Evolutionary conservation across 495 filamentous ascomycete genomes (phyloP), one percentile per base, ranked within the genome.

Genomic region (Neurospora sp.): DNA sequence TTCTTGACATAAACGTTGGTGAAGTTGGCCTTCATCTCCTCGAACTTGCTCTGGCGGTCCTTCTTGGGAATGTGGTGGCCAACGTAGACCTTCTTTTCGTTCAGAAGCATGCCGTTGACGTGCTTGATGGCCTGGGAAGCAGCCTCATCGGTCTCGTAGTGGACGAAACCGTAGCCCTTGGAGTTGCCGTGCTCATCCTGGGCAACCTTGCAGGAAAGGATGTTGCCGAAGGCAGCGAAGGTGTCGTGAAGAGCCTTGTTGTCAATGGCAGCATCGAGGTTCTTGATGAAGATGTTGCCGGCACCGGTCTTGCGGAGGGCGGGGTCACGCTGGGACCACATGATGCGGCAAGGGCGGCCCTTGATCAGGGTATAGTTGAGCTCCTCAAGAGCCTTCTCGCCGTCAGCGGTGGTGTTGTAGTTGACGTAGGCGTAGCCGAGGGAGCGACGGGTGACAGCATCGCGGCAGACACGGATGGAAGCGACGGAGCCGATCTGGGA

Each of bases 1-100:
- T 98, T 99, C 91, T 99, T 99, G 84, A 99, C 93, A 84, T 98
- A 99, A 81, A 98, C 89, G 83, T 99, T 99, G 85, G 96, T 99
- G 88, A 97, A 99, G 88, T 99, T 98, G 82, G 96, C 96, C 90
- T 98, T 98, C 95, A 99, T 99, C 88, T 99, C 96, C 87, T 99
- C 96, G 81, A 98, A 98, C 87, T 99, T 99, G 93, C 94, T 97
- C 87, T 98, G 94, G 77, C 96, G 96, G 78, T 99, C 96, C 89
- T 99, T 99, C 92, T 98, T 97, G 77, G 96, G 96, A 82, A 99
- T 97, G 86, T 99, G 96, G 84, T 98, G 94, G 72, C 96, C 96
- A 76, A 99, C 96, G 78, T 94, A 99, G 69, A 99, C 96, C 89
- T 99, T 99, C 91, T 99, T 99, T 89, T 99, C 96, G 84, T 98